Percentiles rank a stretch among this genome's conserved stretches.
phyloP scores from a whole-genome alignment of 495 filamentous ascomycete species.

The Penicillium bovifimosum region DNA sequence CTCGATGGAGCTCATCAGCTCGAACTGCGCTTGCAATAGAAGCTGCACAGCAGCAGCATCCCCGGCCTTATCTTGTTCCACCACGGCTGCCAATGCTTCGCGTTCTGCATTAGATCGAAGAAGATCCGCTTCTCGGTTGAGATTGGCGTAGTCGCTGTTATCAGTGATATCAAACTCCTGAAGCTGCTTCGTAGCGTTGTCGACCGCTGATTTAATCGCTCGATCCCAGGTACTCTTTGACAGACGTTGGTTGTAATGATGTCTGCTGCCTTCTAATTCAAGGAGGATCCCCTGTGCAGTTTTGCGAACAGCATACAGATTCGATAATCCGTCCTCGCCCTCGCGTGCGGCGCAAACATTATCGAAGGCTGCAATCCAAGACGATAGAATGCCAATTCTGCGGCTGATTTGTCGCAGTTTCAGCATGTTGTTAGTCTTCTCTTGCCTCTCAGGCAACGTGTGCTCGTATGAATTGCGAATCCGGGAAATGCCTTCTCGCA shows the following conservation, averaged over 20 bases:
- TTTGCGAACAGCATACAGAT: constrained; percentile 72
- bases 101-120: constrained; percentile 78
- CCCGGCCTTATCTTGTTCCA: constrained; percentile 77
- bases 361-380: constrained; percentile 93
- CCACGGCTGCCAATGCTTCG: constrained; percentile 68
- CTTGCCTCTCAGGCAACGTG: constrained; percentile 68
- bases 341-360: constrained; percentile 66
- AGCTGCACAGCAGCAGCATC: constrained; percentile 74
- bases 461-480: constrained; percentile 83
- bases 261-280: constrained; percentile 82
- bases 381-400: constrained; percentile 73
- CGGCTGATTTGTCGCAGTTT: constrained; percentile 78
- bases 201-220: constrained; percentile 76
- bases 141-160: constrained; percentile 60
- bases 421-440: constrained; percentile 74
- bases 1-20: constrained; percentile 75
- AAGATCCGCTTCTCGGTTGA: constrained; percentile 77
- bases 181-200: constrained; percentile 75
- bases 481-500: constrained; percentile 75
- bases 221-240: constrained; percentile 80
- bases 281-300: constrained; percentile 80
- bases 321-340: constrained; percentile 58
- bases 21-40: constrained; percentile 84
- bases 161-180: constrained; percentile 68
- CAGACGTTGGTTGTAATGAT: constrained; percentile 81